Evolutionary conservation across 129 eudicot species (phyloP), one percentile per base, ranked within the genome.

Genomic region (Glebionis coronaria): DNA sequence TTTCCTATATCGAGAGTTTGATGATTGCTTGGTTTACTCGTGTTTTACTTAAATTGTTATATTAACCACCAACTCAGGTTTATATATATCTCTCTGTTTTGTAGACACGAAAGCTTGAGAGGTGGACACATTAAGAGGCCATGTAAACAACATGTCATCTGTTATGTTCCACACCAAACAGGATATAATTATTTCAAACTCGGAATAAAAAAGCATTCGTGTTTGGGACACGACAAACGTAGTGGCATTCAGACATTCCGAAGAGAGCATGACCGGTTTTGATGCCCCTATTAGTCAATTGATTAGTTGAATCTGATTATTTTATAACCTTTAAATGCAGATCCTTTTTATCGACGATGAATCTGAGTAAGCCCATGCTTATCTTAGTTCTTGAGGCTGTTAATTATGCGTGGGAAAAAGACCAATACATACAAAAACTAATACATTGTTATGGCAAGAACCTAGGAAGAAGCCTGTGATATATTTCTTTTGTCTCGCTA

Each of bases 101-200:
- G 20, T 76, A 81, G 85, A 81, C 56, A 71, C 85, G 12, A 81
- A 81, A 70, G 85, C 85, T 35, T 81, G 85, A 82, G 85, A 81
- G 67, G 85, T 81, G 65, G 85, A 81, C 67, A 76, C 82, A 54
- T 62, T 81, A 44, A 81, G 85, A 71, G 82, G 85, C 11, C 82
- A 81, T 80, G 68, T 68, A 63, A 81, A 81, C 63, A 81, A 81
- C 57, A 79, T 81, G 58, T 81, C 85, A 16, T 76, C 82, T 44
- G 85, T 77, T 31, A 55, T 81, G 79, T 81, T 81, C 21, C 82
- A 68, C 68, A 57, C 67, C 65, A 81, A 77, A 60, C 85, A 81
- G 70, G 85, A 81, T 63, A 72, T 81, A 12, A 81, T 81, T 28
- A 73, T 81, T 29, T 81, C 85, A 18, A 80, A 81, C 61, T 76